Evolutionary conservation across 2,329 filamentous ascomycete genomes (phyloP), one percentile per base, ranked within the genome.

Genomic region (Alternaria sp.): DNA sequence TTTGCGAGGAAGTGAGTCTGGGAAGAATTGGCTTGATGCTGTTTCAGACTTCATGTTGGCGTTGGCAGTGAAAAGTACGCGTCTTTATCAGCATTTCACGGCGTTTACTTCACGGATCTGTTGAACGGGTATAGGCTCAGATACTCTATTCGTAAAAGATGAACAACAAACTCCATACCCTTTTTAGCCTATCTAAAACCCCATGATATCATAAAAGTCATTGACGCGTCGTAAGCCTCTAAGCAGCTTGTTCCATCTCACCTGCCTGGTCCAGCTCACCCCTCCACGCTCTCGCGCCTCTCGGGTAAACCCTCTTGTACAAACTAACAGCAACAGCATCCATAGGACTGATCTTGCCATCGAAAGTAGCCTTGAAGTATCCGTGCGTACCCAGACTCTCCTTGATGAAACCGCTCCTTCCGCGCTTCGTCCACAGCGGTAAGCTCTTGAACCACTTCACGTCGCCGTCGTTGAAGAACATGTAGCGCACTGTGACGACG

Each of bases 351-450:
- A 99, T 95, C 78, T 91, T 92, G 12, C 90, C 93, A 79, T 99
- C 96, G 83, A 99, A 99, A 2, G 91, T 97, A 12, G 96, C 96
- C 86, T 99, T 99, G 87, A 98, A 98, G 84, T 99, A 99, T n/a
- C 96, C 96, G 81, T 99, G 96, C 36, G 96, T 99, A 73, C 96
- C 96, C 53, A 99, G 83, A 61, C 91, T 87, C 84, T 99, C 96
- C 85, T 97, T 97, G 84, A 99, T 89, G 79, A 90, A 97, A 9
- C 96, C 96, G 70, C 89, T 92, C 66, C 96, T 86, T 7, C 96
- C 96, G 28, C 95, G 84, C 83, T 89, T 92, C 6, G 96, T 99
- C 94, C 95, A 99, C 67, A 99, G 82, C 63, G 96, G 95, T 77
- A 99, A 80, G 1, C 95, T 95, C 84, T 97, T 97, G 88, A 98